These are phyloP conservation scores for Stagonosporopsis rhizophila DNA, from an alignment of 2,329 filamentous ascomycete species.

Conservation along the genomic window DNA sequence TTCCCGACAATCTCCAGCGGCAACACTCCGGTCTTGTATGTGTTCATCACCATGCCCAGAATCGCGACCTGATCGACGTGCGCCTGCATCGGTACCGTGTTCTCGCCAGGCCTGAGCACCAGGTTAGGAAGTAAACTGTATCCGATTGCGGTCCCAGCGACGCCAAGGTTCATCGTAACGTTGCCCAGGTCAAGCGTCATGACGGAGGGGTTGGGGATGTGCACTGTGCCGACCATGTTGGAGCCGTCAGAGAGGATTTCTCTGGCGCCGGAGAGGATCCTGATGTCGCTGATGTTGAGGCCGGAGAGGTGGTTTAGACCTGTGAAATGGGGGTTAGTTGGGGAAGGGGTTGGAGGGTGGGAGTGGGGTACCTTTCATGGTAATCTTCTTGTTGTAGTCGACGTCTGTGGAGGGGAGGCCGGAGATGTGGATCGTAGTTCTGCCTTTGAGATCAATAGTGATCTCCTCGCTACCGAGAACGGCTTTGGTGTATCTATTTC, in stretches of 20 bases:
- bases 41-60: constrained; percentile 53
- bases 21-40: constrained; percentile 63
- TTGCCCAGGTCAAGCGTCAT: constrained; percentile 73
- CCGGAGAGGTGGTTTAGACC: constrained; percentile 65
- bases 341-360: background rate
- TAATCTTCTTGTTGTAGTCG: constrained; percentile 63
- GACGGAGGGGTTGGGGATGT: constrained; percentile 69
- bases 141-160: constrained; percentile 62
- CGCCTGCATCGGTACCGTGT: constrained; percentile 63
- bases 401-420: constrained; percentile 59
- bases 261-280: constrained; percentile 52
- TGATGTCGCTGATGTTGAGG: constrained; percentile 60
- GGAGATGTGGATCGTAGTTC: constrained; percentile 60
- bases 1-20: constrained; percentile 64
- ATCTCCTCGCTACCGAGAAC: constrained; percentile 60
- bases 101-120: constrained; percentile 64
- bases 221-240: constrained; percentile 68
- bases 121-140: constrained; percentile 65
- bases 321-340: constrained; percentile 34
- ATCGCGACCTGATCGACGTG: constrained; percentile 60
- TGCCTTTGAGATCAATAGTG: constrained; percentile 59
- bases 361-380: constrained; percentile 60
- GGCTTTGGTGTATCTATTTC: constrained; percentile 53
- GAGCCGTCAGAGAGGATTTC: constrained; percentile 52
- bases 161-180: constrained; percentile 65